A percentile compares a stretch with the other conserved stretches of the same genome.
These are phyloP conservation scores for Ciborinia camelliae DNA, from an alignment of 2,329 filamentous ascomycete genomes.

Conservation along the genomic window DNA sequence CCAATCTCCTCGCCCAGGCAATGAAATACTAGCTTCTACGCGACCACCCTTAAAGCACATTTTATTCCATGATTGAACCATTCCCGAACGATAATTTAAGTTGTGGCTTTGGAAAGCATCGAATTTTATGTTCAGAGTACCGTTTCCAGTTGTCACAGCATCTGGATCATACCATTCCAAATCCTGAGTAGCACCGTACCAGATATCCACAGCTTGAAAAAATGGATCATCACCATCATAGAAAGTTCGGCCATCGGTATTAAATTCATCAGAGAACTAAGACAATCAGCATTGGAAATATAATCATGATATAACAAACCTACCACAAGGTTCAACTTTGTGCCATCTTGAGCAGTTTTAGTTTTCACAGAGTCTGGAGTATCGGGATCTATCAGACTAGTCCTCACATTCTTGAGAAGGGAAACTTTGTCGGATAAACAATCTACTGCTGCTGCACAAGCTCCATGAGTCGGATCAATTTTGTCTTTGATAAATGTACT, in stretches of 20 bases:
- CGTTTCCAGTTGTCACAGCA: slow-evolving; percentile 59
- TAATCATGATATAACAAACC: slow-evolving; percentile 28
- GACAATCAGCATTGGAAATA: slow-evolving; percentile 15
- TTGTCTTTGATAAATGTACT: slow-evolving; percentile 55
- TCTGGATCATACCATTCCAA: slow-evolving; percentile 71
- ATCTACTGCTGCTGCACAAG: slow-evolving; percentile 41
- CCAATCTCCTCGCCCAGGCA: slow-evolving; percentile 63
- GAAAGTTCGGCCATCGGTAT: slow-evolving; percentile 62
- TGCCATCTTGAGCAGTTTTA: slow-evolving; percentile 56
- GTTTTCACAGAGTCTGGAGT: slow-evolving; percentile 57
- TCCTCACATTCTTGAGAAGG: slow-evolving; percentile 58
- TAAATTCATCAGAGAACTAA: slow-evolving; percentile 70
- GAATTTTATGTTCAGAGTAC: slow-evolving; percentile 61
- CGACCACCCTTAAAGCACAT: slow-evolving; percentile 70
- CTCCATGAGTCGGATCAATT: slow-evolving; percentile 27
- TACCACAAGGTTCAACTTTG: slow-evolving; percentile 60
- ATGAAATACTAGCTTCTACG: slow-evolving; percentile 65
- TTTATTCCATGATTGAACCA: slow-evolving; percentile 73
- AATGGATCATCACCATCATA: slow-evolving; percentile 69
- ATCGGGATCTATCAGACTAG: slow-evolving; percentile 62
- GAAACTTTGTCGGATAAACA: slow-evolving; percentile 40
- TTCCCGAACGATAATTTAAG: slow-evolving; percentile 66
- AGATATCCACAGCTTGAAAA: slow-evolving; percentile 64
- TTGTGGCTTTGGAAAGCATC: slow-evolving; percentile 63
- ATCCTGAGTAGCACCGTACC: slow-evolving; percentile 70